These are phyloP conservation scores for Suillus sp. DNA, from an alignment of 768 basidiomycete species.

Conservation along the genomic window DNA sequence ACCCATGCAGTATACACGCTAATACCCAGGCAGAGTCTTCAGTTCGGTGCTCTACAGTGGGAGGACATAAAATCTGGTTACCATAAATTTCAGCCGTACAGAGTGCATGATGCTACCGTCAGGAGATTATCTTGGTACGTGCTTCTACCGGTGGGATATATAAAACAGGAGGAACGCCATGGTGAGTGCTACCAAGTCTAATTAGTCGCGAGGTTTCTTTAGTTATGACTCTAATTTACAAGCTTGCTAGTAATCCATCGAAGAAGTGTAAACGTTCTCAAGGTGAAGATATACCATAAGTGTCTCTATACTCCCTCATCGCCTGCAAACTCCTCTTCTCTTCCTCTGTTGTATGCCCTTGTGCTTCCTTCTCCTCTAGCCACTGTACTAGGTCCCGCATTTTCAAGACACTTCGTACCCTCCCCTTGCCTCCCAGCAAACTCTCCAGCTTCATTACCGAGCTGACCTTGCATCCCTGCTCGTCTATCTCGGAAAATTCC, in stretches of 20 bases:
- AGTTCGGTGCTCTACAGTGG: not conserved
- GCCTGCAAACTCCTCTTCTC: slow-evolving; percentile 59
- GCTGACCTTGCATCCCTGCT: slow-evolving; percentile 49
- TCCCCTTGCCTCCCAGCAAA: slow-evolving; percentile 64
- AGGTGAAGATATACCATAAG: slow-evolving; percentile 22
- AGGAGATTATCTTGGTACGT: not conserved
- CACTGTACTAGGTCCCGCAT: slow-evolving; percentile 86
- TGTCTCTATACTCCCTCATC: slow-evolving; percentile 69
- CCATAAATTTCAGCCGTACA: too few relatives aligned
- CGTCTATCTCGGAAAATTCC: slow-evolving; percentile 26
- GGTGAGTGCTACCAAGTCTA: not conserved
- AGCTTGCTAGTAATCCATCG: not conserved
- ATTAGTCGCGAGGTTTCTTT: not conserved
- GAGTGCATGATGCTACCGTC: too few relatives aligned
- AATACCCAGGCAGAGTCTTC: not conserved
- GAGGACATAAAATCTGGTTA: not conserved
- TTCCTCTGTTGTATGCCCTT: slow-evolving; percentile 21
- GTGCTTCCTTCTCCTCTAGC: slow-evolving; percentile 60
- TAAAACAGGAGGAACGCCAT: not conserved
- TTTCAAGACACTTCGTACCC: slow-evolving; percentile 77
- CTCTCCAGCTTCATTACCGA: slow-evolving; percentile 83
- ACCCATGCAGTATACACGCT: not conserved
- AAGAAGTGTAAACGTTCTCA: not conserved
- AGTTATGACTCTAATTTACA: not conserved
- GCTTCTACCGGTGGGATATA: not conserved